Percentiles rank a stretch among this genome's conserved stretches.
Evolutionary conservation across 1,139 yeast species (phyloP).

Genomic region (Pichia sp.): DNA sequence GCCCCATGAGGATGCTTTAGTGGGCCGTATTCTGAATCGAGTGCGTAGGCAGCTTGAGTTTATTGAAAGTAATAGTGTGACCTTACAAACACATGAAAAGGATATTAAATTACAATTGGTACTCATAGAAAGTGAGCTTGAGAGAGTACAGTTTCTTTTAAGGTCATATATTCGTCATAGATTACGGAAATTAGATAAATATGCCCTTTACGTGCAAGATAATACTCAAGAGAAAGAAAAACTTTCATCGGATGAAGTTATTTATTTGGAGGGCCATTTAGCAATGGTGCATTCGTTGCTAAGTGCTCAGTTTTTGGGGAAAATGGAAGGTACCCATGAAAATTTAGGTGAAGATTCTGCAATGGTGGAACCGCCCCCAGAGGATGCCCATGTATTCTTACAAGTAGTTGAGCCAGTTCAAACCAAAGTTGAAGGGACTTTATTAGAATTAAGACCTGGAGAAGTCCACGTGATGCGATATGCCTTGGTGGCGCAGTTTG

Average conservation of each 20-base stretch:
- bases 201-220: constrained; percentile 47
- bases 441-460: too few species aligned
- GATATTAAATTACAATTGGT: constrained; percentile 76
- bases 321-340: constrained; percentile 55
- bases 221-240: constrained; percentile 27
- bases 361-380: constrained; percentile 70
- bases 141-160: constrained; percentile 72
- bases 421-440: too few species aligned
- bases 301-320: constrained; percentile 57
- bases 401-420: too few species aligned
- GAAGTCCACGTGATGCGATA: too few species aligned
- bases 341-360: constrained; percentile 63
- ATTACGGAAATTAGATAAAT: constrained; percentile 64
- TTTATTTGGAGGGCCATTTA: constrained; percentile 62
- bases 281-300: constrained; percentile 59
- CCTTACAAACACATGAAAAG: constrained; percentile 41
- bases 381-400: too few species aligned
- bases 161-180: constrained; percentile 77
- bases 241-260: constrained; percentile 55
- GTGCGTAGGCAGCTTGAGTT: constrained; percentile 67
- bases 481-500: too few species aligned
- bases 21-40: constrained; percentile 51
- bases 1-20: constrained; percentile 56
- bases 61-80: constrained; percentile 55
- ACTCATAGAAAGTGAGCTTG: constrained; percentile 87